Percentiles rank a stretch among this genome's conserved stretches.
phyloP scores from a whole-genome alignment of 1,139 yeast genomes.

The Magnusiomyces tetraspermus region DNA sequence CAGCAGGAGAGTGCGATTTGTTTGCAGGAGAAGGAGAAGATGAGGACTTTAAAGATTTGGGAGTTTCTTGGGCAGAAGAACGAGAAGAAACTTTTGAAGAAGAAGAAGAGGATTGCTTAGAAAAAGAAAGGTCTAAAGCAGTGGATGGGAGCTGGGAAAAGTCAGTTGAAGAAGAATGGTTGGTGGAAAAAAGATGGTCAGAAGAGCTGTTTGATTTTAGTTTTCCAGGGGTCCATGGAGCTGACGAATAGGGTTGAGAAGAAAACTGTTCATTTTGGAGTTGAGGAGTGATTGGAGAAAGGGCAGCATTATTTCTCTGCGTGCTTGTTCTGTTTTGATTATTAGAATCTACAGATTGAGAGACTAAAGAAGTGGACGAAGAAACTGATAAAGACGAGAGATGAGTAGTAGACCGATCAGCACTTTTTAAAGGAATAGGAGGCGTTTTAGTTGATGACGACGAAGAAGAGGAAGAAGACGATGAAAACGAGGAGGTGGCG shows the following conservation, averaged over 20 bases:
- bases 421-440: conserved; percentile 13
- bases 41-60: conserved; percentile 4
- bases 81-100: conserved; percentile 2
- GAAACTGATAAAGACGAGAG: conserved; percentile 1
- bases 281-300: conserved; percentile 17
- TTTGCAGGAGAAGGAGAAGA: conserved; percentile 8
- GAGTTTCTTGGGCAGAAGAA: conserved; percentile 11
- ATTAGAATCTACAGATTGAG: neutral
- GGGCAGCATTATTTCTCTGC: conserved; percentile 6
- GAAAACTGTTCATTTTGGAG: conserved; percentile 10
- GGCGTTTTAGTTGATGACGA: conserved; percentile 7
- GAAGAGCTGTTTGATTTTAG: no score
- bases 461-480: neutral
- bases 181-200: neutral
- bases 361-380: neutral
- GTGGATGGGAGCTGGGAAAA: no score
- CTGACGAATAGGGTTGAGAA: neutral
- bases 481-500: neutral
- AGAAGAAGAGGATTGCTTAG: neutral
- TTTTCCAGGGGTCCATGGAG: neutral
- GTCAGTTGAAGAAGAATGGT: neutral
- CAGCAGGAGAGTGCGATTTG: conserved; percentile 8
- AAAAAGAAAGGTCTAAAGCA: neutral
- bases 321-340: neutral
- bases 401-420: conserved; percentile 5